Evolutionary conservation across 176 grass and related monocot species (phyloP).

Genomic region (Musa troglodytarum): DNA sequence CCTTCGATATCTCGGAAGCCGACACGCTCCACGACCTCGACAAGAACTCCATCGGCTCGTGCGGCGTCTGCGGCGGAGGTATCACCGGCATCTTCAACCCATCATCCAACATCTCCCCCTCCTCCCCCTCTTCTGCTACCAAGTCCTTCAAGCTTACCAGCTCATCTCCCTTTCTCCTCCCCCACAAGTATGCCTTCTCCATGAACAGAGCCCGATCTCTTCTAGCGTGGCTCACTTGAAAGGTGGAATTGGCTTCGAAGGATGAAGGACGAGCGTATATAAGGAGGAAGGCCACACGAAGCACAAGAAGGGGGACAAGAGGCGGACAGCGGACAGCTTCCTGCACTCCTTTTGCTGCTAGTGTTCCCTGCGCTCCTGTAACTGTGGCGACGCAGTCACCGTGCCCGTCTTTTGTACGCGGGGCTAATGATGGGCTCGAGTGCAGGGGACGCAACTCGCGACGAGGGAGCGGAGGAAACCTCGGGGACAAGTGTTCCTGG

Average conservation of each 20-base stretch:
- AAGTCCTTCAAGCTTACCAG: neutral
- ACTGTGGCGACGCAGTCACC: conserved; percentile 35
- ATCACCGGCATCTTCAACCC: conserved; percentile 11
- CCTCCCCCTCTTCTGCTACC: conserved; percentile 26
- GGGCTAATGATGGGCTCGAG: conserved; percentile 7
- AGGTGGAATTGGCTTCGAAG: neutral
- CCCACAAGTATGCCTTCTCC: conserved; percentile 21
- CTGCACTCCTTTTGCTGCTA: conserved; percentile 18
- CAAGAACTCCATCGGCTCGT: conserved; percentile 76
- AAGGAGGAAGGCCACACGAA: conserved; percentile 33
- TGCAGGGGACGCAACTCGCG: neutral
- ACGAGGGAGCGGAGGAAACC: neutral
- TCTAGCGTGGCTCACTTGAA: neutral
- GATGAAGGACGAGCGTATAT: neutral
- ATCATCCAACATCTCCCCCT: conserved; percentile 1
- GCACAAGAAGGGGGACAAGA: conserved; percentile 60
- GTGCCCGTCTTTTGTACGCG: conserved; percentile 20
- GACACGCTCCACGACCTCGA: conserved; percentile 82
- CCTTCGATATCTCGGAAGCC: conserved; percentile 70
- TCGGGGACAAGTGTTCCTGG: conserved; percentile 38
- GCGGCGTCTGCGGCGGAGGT: conserved; percentile 67
- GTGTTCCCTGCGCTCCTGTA: conserved; percentile 25
- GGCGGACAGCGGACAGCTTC: conserved; percentile 42
- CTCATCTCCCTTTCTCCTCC: conserved; percentile 16
- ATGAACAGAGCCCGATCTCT: conserved; percentile 22